phyloP scores from a whole-genome alignment of 805 yeast genomes.

The Wickerhamomyces silvicola region DNA sequence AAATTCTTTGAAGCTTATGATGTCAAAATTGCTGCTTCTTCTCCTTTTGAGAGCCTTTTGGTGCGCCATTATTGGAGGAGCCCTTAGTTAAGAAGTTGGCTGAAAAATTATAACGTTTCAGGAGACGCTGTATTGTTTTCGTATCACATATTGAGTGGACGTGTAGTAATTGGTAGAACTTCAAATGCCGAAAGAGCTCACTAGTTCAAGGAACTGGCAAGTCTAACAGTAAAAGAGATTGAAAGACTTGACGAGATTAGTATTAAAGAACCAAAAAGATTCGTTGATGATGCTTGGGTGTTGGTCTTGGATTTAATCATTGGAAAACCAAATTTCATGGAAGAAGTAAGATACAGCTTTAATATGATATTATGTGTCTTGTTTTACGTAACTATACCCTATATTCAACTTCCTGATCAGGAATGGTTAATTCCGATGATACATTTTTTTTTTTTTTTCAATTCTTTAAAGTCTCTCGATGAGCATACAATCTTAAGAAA shows the following conservation, averaged over 20 bases:
- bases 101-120: slow-evolving; percentile 42
- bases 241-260: slow-evolving; percentile 29
- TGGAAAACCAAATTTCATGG: no score
- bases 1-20: slow-evolving; percentile 46
- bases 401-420: no score
- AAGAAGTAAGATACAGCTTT: no score
- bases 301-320: no score
- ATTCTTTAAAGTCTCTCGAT: no score
- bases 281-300: no score
- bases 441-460: no score
- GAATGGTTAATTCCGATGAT: no score
- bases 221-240: slow-evolving; percentile 37
- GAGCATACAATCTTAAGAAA: no score
- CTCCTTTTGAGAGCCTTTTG: slow-evolving; percentile 60
- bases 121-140: slow-evolving; percentile 55
- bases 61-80: slow-evolving; percentile 56
- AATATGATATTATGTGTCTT: no score
- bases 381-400: no score
- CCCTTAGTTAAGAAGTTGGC: slow-evolving; percentile 49
- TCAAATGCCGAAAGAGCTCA: slow-evolving; percentile 55
- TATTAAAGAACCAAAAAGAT: slow-evolving; percentile 24
- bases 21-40: slow-evolving; percentile 49
- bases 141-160: slow-evolving; percentile 57
- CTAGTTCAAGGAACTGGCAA: slow-evolving; percentile 29
- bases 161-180: slow-evolving; percentile 64